These are phyloP conservation scores for Didymella keratinophila DNA, from an alignment of 2,329 filamentous ascomycete species.

Conservation along the genomic window DNA sequence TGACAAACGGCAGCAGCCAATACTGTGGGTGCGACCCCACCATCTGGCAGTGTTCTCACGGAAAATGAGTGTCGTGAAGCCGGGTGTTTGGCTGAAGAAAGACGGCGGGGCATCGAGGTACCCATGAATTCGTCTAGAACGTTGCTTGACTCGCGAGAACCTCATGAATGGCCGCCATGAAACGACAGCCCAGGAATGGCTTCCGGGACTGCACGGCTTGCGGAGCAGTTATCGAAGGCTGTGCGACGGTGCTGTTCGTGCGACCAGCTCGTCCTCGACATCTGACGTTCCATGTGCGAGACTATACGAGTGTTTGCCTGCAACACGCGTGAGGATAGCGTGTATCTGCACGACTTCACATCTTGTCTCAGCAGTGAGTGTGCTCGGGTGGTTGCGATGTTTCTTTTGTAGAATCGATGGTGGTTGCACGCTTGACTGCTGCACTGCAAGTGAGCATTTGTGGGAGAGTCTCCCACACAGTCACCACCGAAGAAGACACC, in stretches of 20 bases:
- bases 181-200: conserved; percentile 25
- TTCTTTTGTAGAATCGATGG: neutral
- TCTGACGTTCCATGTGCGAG: conserved; percentile 23
- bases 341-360: neutral
- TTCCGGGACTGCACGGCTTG: conserved; percentile 25
- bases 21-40: conserved; percentile 20
- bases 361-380: neutral
- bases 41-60: neutral
- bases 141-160: conserved; percentile 32
- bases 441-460: neutral
- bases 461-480: conserved; percentile 2
- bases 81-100: conserved; percentile 17
- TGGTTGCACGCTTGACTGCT: neutral
- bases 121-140: conserved; percentile 32
- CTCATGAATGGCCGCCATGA: conserved; percentile 26
- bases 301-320: conserved; percentile 7
- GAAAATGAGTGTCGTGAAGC: conserved; percentile 8
- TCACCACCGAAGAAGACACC: conserved; percentile 12
- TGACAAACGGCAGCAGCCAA: conserved; percentile 14
- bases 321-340: neutral
- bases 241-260: conserved; percentile 23
- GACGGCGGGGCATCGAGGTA: conserved; percentile 23
- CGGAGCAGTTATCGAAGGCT: conserved; percentile 21
- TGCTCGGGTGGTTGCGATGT: neutral
- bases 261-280: conserved; percentile 22